Base-by-base conservation (phyloP, 495 filamentous ascomycete genomes). In the Sabuloglossum arenarium region DNA sequence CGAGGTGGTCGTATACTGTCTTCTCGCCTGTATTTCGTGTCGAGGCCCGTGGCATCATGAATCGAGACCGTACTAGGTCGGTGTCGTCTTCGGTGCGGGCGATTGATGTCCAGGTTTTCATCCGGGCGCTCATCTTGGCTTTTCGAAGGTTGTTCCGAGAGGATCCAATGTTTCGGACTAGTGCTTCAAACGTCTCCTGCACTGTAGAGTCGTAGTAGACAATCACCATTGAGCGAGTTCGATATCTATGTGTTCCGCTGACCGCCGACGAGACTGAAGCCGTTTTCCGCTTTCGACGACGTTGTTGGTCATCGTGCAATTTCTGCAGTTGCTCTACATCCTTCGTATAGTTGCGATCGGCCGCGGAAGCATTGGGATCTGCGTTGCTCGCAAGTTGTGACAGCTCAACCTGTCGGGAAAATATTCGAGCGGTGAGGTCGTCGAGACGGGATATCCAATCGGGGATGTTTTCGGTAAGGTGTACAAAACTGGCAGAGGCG, bases 151-250 rank as follows among this genome's bases (percentile, higher is more conserved):
- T 75, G 68, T 91, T 93, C 59, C 88, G 74, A 39, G 83, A 80
- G n/a, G 77, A 74, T 46, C 82, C 84, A 47, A 95, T 83, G 56
- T 81, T 77, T 57, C 84, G 84, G 50, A 91, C 88, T 30, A 93
- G 69, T 51, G 78, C 72, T 64, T 94, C 88, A 57, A 95, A 85
- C 6, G 78, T 74, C 32, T 78, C 75, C 63, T 95, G 88, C 11
- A 88, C 82, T 56, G 85, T 79, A 61, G 84, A 84, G 64, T 95
- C 88, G 66, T 94, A 95, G 65, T 88, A 85, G 43, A 95, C 83
- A 28, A 90, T 80, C 56, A 93, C 79, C 76, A 87, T 88, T 58
- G 77, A 79, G 55, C 84, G 77, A 12, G 78, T 81, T 56, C 85
- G 80, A 64, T 82, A 86, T 24, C 73, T 72, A 64, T 73, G 46